Percentiles rank a stretch among this genome's conserved stretches.
phyloP scores from a whole-genome alignment of 148 eudicot genomes.

The Spergularia bocconei region DNA sequence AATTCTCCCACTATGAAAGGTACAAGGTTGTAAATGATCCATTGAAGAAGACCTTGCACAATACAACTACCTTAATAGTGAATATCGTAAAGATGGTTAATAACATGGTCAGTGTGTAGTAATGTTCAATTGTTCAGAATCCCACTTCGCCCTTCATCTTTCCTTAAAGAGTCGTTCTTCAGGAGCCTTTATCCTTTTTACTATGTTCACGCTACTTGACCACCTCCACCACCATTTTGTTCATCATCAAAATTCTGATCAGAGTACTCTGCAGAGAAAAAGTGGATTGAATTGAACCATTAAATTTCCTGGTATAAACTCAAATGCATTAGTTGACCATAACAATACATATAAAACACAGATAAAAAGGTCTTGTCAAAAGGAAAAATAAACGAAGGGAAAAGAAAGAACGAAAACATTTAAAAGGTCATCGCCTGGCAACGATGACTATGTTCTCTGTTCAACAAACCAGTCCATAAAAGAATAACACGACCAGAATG shows the following conservation, averaged over 20 bases:
- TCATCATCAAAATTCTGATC: slow-evolving; percentile 82
- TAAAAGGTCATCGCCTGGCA: neutral
- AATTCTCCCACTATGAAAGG: neutral
- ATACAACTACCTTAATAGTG: slow-evolving; percentile 41
- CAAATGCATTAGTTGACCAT: neutral
- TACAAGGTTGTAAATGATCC: neutral
- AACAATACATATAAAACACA: too few species aligned
- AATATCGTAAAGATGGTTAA: slow-evolving; percentile 4
- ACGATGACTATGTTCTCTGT: neutral
- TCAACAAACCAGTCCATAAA: neutral
- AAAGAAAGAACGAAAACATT: neutral
- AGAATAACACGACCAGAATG: neutral
- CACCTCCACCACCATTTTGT: slow-evolving; percentile 33
- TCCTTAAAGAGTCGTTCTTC: slow-evolving; percentile 28
- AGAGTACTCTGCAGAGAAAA: slow-evolving; percentile 50
- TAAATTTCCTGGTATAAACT: neutral
- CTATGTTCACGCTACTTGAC: slow-evolving; percentile 15
- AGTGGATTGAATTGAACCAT: neutral
- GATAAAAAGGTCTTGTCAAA: too few species aligned
- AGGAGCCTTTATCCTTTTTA: slow-evolving; percentile 44
- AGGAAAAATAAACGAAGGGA: too few species aligned
- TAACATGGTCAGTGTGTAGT: neutral
- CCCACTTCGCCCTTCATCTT: slow-evolving; percentile 29
- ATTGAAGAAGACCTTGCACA: slow-evolving; percentile 12
- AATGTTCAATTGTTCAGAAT: neutral